Base-by-base conservation (phyloP, 176 grass and related monocot species). In the Leersia perrieri region DNA sequence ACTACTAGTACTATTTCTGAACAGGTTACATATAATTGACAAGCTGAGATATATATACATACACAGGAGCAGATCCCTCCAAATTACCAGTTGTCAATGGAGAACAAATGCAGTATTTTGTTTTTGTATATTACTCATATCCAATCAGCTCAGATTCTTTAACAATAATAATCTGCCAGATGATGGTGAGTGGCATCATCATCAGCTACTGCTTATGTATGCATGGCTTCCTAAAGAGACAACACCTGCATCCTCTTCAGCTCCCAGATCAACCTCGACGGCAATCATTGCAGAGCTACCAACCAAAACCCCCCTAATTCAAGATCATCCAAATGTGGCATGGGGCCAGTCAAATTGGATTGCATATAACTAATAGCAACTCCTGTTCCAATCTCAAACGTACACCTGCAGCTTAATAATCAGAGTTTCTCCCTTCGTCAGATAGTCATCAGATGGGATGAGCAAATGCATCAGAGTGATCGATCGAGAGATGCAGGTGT, bases 231-330 rank as follows among this genome's bases (percentile, higher is more conserved):
- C 40, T 32, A 4, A 1, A 7, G 27, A 72, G 68, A 33, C 44
- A 13, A 12, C 44, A 73, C 12, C 38, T 60, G 33, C 63, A 65
- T 60, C 33, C 7, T 28, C 49, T 23, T 57, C 9, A 8, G 13
- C 12, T 69, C 32, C 3, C 20, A 26, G 51, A 57, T 23, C 34
- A 44, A 11, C 73, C 73, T 79, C 18, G 66, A 72, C 51, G 34
- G 5, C 61, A 42, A 80, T 39, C 45, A 68, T 68, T 23, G 51
- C 73, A 66, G 40, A 25, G 15, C 11, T 62, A 81, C 63, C 85
- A 63, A 82, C 39, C 72, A 76, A 70, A 39, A 62, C 70, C 70
- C 72, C 9, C 15, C 4, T 5, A 22, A 57, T 23, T 4, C 47
- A 68, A 12, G 36, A 63, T 51, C 36, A 62, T 87, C 71, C 71